phyloP scores from a whole-genome alignment of 192 early-diverging fungal genomes.

The Entophlyctis luteolus region DNA sequence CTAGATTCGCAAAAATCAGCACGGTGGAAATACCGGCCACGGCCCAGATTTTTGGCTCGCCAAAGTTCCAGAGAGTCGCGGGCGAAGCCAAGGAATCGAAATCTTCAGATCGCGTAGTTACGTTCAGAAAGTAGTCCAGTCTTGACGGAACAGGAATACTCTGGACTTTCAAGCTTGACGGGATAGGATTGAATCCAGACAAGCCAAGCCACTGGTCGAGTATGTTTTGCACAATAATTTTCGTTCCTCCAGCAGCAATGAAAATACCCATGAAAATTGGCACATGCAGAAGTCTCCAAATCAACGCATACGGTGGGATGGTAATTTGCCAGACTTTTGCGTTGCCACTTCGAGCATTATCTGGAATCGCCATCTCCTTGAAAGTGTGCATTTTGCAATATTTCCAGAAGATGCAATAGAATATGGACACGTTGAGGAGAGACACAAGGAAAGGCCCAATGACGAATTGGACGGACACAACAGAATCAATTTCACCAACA shows the following conservation, averaged over 20 bases:
- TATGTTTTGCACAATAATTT: slow-evolving; percentile 1
- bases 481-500: neutral
- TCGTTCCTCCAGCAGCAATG: neutral
- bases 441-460: neutral
- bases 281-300: slow-evolving; percentile 11
- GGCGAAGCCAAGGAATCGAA: neutral
- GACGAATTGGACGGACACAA: neutral
- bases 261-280: neutral
- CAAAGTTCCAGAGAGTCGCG: neutral
- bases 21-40: neutral
- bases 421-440: neutral
- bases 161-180: neutral
- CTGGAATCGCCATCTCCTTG: neutral
- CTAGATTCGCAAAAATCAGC: neutral
- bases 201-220: slow-evolving; percentile 7
- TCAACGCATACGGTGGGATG: neutral
- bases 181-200: slow-evolving; percentile 6
- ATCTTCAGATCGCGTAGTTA: neutral
- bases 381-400: neutral
- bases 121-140: neutral
- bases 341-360: neutral
- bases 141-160: too few relatives aligned
- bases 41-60: neutral
- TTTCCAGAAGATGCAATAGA: neutral
- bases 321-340: neutral